Evolutionary conservation across 116 monocot species (phyloP).

Genomic region (Papilionanthe hybrid): DNA sequence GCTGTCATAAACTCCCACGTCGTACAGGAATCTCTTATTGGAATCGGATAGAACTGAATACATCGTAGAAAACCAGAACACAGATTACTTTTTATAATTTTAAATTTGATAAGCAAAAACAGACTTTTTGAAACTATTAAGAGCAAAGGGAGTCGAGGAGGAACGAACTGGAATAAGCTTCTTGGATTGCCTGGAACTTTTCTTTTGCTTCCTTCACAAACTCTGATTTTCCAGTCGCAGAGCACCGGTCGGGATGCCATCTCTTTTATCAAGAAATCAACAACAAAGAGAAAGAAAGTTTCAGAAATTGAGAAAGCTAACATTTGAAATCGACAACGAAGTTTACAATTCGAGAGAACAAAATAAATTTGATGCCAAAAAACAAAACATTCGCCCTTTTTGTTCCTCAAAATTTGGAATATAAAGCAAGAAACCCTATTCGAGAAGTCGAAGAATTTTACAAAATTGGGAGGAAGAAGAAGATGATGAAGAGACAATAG

Average conservation of each 20-base stretch:
- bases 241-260: constrained; percentile 90
- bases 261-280: constrained; percentile 29
- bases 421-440: background rate
- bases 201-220: constrained; percentile 54
- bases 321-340: no score
- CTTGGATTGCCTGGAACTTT: constrained; percentile 77
- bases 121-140: background rate
- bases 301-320: background rate
- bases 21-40: constrained; percentile 89
- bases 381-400: background rate
- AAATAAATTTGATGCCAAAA: background rate
- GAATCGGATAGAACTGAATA: constrained; percentile 73
- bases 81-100: background rate
- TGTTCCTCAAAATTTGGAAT: background rate
- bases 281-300: background rate
- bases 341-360: background rate
- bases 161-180: constrained; percentile 69
- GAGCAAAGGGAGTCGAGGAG: background rate
- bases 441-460: background rate
- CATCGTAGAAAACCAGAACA: background rate
- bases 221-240: constrained; percentile 35
- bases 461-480: background rate
- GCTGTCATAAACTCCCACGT: constrained; percentile 56
- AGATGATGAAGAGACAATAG: background rate
- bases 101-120: background rate